Base-by-base conservation (phyloP, 345 rosid species). In the Moringa oleifera region DNA sequence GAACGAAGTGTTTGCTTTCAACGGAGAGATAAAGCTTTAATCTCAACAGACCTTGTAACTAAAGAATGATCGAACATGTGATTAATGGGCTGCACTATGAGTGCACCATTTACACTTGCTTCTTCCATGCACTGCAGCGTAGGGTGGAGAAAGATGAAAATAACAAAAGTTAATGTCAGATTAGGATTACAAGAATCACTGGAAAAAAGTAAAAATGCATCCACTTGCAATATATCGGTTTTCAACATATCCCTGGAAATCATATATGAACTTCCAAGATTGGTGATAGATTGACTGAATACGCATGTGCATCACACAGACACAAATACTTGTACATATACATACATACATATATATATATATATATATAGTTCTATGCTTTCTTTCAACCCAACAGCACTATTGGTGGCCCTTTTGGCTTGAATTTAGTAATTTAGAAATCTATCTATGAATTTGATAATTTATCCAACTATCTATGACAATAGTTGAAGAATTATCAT, bases 41-140 rank as follows among this genome's bases (percentile, higher is more conserved):
- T n/a, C n/a, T n/a, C n/a, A n/a, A n/a, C n/a, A n/a, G n/a, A 90
- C 97, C 98, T 90, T 28, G 97, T 81, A 20, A 86, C 86, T 53
- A 87, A 68, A 68, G 98, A 93, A 72, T 93, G 98, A 71, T 93
- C 98, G 52, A 90, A 87, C 73, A 80, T 87, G 75, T 93, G 98
- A 83, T 87, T 86, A 60, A 87, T 93, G 68, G 98, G 97, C 75
- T 93, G 98, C 61, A 93, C 97, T 61, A 89, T 84, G 53, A 93
- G 91, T 53, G 97, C 97, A 66, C 98, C 97, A 69, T 89, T 94
- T 36, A 93, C 94, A 18, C 81, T 81, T 45, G 94, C 96, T 75
- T 84, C 89, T 77, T 86, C 96, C 98, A 93, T 86, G 72, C 80
- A 76, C 98, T 90, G 78, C 61, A 51, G 17, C 12, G 13, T 41